Evolutionary conservation across 495 filamentous ascomycete species (phyloP), one percentile per base, ranked within the genome.

Genomic region (Penicillium longicatenatum): DNA sequence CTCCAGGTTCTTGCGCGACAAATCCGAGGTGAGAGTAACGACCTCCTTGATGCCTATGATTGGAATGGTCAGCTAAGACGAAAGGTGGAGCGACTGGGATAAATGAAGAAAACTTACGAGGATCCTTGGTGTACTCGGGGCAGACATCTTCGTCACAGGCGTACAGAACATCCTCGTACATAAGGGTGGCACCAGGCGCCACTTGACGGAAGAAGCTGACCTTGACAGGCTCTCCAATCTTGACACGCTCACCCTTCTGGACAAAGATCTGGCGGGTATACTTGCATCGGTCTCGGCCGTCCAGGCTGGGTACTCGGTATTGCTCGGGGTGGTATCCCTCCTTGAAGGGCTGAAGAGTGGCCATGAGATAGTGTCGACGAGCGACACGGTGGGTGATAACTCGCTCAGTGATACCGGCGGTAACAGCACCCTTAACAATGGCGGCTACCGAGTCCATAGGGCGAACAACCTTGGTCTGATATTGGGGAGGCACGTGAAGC

Each of bases 121-220:
- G 93, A 85, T 98, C 94, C 68, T 98, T 98, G 59, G 93, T 97
- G 66, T 98, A 98, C 71, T 98, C 94, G 2, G 94, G 94, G 75
- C 95, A 98, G 53, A 95, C 89, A 70, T 98, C 94, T 50, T 98
- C 93, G 67, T 98, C 94, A 72, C 94, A 98, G 50, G 95, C 95
- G 73, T 98, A 98, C 48, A 98, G 74, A 49, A 98, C 92, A 78
- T 98, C 95, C 78, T 98, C 95, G 71, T 98, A 98, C 93, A 98
- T 98, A 57, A 98, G 84, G 0, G 94, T 98, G 31, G 95, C 95
- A 48, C 94, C 95, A 2, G 94, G 94, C 22, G 94, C 94, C 56
- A 98, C 94, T 71, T 98, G 94, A 71, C 94, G 82, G 86, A 98
- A 98, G 75, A 98, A 98, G 51, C 89, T 93, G 26, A 98, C 95